Conservation (phyloP, 2,329 filamentous ascomycete species). For the Penicillium vulpinum region DNA sequence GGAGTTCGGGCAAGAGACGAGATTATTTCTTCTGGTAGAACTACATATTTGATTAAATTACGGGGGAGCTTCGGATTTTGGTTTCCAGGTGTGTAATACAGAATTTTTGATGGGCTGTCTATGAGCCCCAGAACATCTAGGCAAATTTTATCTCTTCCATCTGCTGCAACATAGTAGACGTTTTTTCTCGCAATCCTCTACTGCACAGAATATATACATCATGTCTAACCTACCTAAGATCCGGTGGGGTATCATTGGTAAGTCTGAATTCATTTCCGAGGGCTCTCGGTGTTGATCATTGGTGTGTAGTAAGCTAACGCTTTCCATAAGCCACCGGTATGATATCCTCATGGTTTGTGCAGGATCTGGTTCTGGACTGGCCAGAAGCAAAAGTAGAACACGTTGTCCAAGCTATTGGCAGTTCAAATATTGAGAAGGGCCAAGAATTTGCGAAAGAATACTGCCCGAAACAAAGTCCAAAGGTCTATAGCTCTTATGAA, state of each 20-base stretch:
- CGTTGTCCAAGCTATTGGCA: slow-evolving; percentile 1
- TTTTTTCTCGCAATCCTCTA: neutral
- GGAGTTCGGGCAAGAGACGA: neutral
- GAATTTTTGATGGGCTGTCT: neutral
- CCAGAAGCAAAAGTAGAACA: neutral
- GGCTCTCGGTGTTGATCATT: neutral
- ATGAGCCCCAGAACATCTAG: neutral
- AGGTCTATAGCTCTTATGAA: slow-evolving; percentile 8
- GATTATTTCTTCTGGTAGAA: neutral
- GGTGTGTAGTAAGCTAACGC: neutral
- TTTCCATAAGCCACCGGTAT: neutral
- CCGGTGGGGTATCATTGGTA: neutral
- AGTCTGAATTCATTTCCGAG: neutral
- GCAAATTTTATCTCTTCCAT: neutral
- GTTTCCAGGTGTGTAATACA: neutral
- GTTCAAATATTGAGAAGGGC: neutral
- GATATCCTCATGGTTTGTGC: neutral
- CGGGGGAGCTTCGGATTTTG: neutral
- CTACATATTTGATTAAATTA: neutral
- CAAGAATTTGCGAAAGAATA: neutral
- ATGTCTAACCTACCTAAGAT: neutral
- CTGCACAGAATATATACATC: neutral
- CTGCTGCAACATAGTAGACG: neutral
- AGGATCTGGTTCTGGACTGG: neutral
- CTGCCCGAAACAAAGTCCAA: neutral